Base-by-base conservation (phyloP, 768 basidiomycete species). In the Leucosporidium scottii region DNA sequence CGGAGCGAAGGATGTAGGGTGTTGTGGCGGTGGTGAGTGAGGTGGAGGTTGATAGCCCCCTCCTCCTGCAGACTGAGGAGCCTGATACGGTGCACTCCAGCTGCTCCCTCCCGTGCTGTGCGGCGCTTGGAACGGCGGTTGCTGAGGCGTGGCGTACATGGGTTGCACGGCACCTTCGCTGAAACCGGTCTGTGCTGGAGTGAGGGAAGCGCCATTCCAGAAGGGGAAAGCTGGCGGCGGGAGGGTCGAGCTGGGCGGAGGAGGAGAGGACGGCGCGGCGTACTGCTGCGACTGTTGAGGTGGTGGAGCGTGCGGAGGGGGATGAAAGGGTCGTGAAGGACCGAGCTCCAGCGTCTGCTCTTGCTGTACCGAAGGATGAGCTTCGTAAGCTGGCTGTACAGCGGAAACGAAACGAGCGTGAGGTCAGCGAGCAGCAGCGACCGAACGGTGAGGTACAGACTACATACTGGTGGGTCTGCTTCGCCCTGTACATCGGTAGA, bases 131-230 rank as follows among this genome's bases (percentile, higher is more conserved):
- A 44, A 44, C 8, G 39, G 39, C 39, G 39, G 39, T 44, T 44
- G 39, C 39, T 44, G 39, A 44, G 39, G 39, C 13, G 39, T 17
- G 8, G 8, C 39, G 39, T 44, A 44, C 39, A 44, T 44, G 39
- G 39, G 8, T 17, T 44, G 39, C 39, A 44, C 39, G 6, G 59
- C 59, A 27, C 70, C 62, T 15, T 67, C 59, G 12, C 28, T n/a
- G 61, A 67, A 71, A 10, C 70, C 70, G 0, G 70, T 71, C 36
- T 71, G 70, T 15, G 36, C 49, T 13, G 70, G 70, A 0, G 70
- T 70, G 28, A 71, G 50, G 30, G 10, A 53, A 3, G 70, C 47
- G 7, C 70, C 70, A 64, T 71, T 71, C 70, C 66, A 71, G 36
- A 71, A 71, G 27, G 70, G 70, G 48, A 71, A 68, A 15, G 30